Evolutionary conservation across 1,284 basidiomycete species (phyloP).

Genomic region (Bjerkandera adusta): DNA sequence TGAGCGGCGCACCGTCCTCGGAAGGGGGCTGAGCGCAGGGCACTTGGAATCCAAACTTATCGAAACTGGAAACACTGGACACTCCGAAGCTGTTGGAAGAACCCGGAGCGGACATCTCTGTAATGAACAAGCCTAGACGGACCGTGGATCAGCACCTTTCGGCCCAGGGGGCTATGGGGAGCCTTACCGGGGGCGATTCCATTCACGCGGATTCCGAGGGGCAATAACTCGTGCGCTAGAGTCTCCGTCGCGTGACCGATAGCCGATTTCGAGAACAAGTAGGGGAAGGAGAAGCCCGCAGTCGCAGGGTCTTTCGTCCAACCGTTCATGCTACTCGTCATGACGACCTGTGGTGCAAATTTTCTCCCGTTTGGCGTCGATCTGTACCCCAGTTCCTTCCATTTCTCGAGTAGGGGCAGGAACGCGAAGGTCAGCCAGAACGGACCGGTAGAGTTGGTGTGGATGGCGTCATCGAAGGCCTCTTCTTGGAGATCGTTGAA

Average conservation of each 20-base stretch:
- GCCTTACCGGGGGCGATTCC: constrained; percentile 39
- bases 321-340: constrained; percentile 54
- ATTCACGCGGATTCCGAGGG: constrained; percentile 55
- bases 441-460: constrained; percentile 44
- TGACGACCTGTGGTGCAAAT: constrained; percentile 48
- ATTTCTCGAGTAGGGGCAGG: constrained; percentile 47
- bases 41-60: constrained; percentile 8
- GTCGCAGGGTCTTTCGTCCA: constrained; percentile 52
- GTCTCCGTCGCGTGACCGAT: constrained; percentile 47
- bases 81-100: constrained; percentile 31
- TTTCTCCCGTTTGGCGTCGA: constrained; percentile 22
- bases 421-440: constrained; percentile 54
- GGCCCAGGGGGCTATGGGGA: too few relatives aligned
- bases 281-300: constrained; percentile 40
- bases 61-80: constrained; percentile 18
- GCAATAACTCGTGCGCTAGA: constrained; percentile 50
- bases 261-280: constrained; percentile 50
- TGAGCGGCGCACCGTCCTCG: constrained; percentile 5
- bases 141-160: not conserved
- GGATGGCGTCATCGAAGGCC: constrained; percentile 36
- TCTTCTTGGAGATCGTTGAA: constrained; percentile 29
- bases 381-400: constrained; percentile 31
- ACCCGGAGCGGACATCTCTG: constrained; percentile 35
- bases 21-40: constrained; percentile 13
- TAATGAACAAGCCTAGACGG: constrained; percentile 30